A percentile compares a stretch with the other conserved stretches of the same genome.
Evolutionary conservation across 140 eudicot genomes (phyloP).

Genomic region (Stevia rebaudiana): DNA sequence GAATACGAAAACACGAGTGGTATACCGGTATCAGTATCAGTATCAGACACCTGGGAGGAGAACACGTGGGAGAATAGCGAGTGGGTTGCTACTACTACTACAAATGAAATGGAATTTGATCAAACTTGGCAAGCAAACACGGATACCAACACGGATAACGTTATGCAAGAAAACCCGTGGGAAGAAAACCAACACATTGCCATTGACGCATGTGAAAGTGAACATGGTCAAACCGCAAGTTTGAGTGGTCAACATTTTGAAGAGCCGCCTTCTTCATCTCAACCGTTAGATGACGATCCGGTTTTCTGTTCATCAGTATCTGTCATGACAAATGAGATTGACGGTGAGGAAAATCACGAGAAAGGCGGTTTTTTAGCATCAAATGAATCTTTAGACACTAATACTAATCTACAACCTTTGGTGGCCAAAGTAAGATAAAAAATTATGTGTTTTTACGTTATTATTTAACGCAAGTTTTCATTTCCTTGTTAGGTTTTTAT

Average conservation of each 20-base stretch:
- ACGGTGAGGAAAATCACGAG: slow-evolving; percentile 15
- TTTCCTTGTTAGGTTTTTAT: neutral
- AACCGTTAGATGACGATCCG: slow-evolving; percentile 1
- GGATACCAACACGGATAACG: neutral
- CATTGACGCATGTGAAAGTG: slow-evolving; percentile 13
- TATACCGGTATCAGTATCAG: too few species aligned
- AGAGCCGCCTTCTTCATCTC: slow-evolving; percentile 14
- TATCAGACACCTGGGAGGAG: too few species aligned
- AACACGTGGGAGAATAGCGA: neutral
- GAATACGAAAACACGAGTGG: neutral
- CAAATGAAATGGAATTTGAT: neutral
- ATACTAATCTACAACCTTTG: slow-evolving; percentile 18
- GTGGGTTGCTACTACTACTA: neutral
- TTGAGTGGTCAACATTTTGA: slow-evolving; percentile 2
- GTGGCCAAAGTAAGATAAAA: slow-evolving; percentile 29
- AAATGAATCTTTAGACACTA: neutral
- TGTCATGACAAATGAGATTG: neutral
- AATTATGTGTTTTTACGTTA: neutral
- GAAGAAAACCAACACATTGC: slow-evolving; percentile 11
- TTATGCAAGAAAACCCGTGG: slow-evolving; percentile 13
- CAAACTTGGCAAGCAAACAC: slow-evolving; percentile 6
- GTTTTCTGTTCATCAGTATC: slow-evolving; percentile 5
- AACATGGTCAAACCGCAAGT: neutral
- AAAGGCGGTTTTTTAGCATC: slow-evolving; percentile 2
- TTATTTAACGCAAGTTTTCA: neutral